Percentiles rank a stretch among this genome's conserved stretches.
phyloP scores from a whole-genome alignment of 2,329 filamentous ascomycete genomes.

The Aureobasidium lini region DNA sequence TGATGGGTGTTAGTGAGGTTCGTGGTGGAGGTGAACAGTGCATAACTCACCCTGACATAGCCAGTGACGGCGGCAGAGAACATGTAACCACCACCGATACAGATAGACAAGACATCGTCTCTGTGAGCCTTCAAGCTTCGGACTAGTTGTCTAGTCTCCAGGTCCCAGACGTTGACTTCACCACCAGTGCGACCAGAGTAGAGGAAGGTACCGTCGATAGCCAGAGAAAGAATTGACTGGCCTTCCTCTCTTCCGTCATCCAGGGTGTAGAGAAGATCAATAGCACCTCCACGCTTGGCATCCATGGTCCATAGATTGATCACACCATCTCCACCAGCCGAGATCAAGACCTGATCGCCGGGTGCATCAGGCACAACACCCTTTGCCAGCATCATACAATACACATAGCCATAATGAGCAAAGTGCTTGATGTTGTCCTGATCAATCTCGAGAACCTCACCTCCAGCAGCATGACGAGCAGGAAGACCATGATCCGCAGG shows the following conservation, averaged over 20 bases:
- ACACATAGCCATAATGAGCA: slow-evolving; percentile 91
- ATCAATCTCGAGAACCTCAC: slow-evolving; percentile 70
- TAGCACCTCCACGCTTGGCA: slow-evolving; percentile 51
- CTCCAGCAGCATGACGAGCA: slow-evolving; percentile 46
- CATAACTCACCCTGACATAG: slow-evolving; percentile 61
- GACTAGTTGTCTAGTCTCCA: slow-evolving; percentile 86
- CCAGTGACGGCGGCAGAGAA: slow-evolving; percentile 88
- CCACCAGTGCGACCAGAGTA: slow-evolving; percentile 86
- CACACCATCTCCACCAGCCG: slow-evolving; percentile 85
- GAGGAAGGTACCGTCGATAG: slow-evolving; percentile 82
- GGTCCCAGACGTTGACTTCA: slow-evolving; percentile 90
- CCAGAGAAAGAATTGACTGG: slow-evolving; percentile 66
- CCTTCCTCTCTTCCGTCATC: slow-evolving; percentile 52
- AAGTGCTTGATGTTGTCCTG: slow-evolving; percentile 75
- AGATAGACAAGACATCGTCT: slow-evolving; percentile 77
- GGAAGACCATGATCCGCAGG: slow-evolving; percentile 50
- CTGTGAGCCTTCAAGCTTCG: slow-evolving; percentile 75
- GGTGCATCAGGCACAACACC: slow-evolving; percentile 64
- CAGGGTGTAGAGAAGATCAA: slow-evolving; percentile 61
- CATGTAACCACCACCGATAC: slow-evolving; percentile 75
- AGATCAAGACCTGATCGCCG: slow-evolving; percentile 72
- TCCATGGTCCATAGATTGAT: slow-evolving; percentile 87
- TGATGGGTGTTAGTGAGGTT: slow-evolving; percentile 26
- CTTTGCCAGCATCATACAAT: slow-evolving; percentile 83
- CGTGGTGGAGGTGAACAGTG: no score